Evolutionary conservation across 2,329 filamentous ascomycete species (phyloP), one percentile per base, ranked within the genome.

Genomic region (Remersonia thermophila): DNA sequence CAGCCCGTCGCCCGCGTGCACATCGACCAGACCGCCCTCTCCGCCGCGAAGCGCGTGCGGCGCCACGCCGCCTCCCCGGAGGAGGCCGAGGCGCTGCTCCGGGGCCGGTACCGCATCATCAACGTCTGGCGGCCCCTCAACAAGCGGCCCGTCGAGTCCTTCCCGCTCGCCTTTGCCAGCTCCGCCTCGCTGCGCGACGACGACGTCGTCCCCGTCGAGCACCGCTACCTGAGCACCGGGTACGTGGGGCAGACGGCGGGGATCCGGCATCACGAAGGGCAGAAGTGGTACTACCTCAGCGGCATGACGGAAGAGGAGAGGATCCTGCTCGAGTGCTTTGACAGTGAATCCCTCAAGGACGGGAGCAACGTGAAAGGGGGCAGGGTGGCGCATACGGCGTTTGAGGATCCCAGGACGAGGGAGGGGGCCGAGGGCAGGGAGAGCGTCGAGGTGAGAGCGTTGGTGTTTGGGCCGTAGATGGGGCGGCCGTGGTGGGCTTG

Each of bases 391-490:
- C 84, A 93, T 59, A 78, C 78, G 8, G 85, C 85, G 1, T 95
- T 94, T 58, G 63, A 69, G 27, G 81, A 94, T 54, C 79, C 82
- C 2, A 64, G 78, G 41, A 84, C 81, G 1, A 71, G 76, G 3
- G 60, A 67, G 13, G 80, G 78, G 31, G 83, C 81, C 4, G 74
- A 77, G 44, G 72, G 71, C 0, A 69, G 86, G 46, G 83, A 93
- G 65, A 93, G 85, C 54, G 93, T 95, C 54, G 87, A 95, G 58
- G 82, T 94, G 12, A 70, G 87, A 48, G 77, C 83, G 26, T 64
- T 94, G 56, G 81, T 94, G 0, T 93, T 94, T 66, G 82, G 80
- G 1, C 63, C 67, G 11, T 71, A 44, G 60, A 13, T 9, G 14
- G 14, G 18, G 15, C 23, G 3, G 18, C 12, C 8, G 7, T 3